Evolutionary conservation across 352 stramenopile genomes (phyloP).

Genomic region (Phytophthora melonis): DNA sequence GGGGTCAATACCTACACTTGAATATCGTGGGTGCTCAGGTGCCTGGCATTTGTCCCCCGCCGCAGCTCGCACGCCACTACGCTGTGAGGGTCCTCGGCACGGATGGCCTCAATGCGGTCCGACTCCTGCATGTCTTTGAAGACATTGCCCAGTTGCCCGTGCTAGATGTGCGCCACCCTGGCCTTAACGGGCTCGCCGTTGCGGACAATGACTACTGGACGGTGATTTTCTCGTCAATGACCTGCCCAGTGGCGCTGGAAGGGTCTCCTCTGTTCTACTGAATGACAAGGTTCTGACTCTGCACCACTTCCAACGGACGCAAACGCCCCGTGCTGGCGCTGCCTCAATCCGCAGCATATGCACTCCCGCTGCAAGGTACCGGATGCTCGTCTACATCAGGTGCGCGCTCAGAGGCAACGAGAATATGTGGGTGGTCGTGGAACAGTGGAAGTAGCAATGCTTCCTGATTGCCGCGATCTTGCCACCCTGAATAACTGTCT

Average conservation of each 20-base stretch:
- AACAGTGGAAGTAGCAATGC: no score
- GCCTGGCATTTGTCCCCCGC: not conserved
- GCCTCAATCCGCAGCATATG: not conserved
- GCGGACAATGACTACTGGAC: constrained; percentile 1
- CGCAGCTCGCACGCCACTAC: not conserved
- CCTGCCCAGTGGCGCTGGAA: not conserved
- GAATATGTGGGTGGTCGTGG: no score
- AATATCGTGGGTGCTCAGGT: not conserved
- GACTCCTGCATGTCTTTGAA: not conserved
- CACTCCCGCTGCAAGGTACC: not conserved
- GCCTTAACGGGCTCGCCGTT: no score
- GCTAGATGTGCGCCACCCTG: not conserved
- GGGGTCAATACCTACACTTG: not conserved
- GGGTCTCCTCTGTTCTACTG: no score
- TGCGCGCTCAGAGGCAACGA: no score
- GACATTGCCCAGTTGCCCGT: not conserved
- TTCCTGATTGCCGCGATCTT: no score
- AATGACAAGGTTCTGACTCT: not conserved
- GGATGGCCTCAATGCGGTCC: not conserved
- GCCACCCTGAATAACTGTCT: no score
- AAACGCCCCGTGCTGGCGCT: not conserved
- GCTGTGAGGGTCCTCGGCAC: not conserved
- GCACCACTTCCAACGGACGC: no score
- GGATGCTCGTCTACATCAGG: not conserved
- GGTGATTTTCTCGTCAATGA: not conserved